A percentile compares a stretch with the other conserved stretches of the same genome.
These are phyloP conservation scores for Camelina laxa DNA, from an alignment of 345 rosid species.

Conservation along the genomic window DNA sequence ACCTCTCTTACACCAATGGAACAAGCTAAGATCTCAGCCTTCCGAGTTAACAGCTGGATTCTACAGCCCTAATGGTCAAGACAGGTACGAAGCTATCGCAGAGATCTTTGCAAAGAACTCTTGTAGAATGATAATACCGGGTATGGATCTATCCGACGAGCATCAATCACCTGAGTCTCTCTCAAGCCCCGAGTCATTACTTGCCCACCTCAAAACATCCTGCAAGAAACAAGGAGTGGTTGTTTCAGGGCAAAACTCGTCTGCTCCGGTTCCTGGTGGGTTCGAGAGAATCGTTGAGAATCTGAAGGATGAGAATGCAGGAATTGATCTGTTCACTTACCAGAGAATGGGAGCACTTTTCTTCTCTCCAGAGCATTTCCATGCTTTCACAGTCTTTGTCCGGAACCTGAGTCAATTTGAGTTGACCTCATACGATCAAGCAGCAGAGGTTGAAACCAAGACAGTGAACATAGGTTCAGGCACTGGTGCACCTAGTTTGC, in stretches of 20 bases:
- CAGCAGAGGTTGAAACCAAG: conserved; percentile 31
- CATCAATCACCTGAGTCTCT: conserved; percentile 53
- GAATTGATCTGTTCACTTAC: conserved; percentile 63
- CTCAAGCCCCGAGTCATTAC: conserved; percentile 71
- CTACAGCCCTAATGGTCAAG: conserved; percentile 60
- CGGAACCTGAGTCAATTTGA: conserved; percentile 59
- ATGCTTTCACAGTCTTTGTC: conserved; percentile 70
- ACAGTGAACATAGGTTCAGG: conserved; percentile 32
- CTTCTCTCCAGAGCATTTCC: conserved; percentile 95
- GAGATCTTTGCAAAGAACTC: conserved; percentile 75
- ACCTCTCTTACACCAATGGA: conserved; percentile 78
- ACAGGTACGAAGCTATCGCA: conserved; percentile 67
- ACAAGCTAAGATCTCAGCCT: conserved; percentile 69
- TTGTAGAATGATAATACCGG: conserved; percentile 80
- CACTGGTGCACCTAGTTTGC: conserved; percentile 42
- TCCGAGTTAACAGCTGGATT: conserved; percentile 84
- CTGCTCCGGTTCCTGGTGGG: conserved; percentile 50
- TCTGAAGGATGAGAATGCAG: conserved; percentile 48
- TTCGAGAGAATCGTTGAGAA: conserved; percentile 73
- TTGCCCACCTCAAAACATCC: conserved; percentile 59
- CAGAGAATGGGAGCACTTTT: conserved; percentile 97
- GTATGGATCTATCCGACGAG: conserved; percentile 81
- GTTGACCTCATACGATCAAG: conserved; percentile 67
- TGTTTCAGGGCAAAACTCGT: conserved; percentile 77
- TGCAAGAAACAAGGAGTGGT: conserved; percentile 68